Evolutionary conservation across 306 rosid genomes (phyloP), one percentile per base, ranked within the genome.

Genomic region (Leucaena leucocephala): DNA sequence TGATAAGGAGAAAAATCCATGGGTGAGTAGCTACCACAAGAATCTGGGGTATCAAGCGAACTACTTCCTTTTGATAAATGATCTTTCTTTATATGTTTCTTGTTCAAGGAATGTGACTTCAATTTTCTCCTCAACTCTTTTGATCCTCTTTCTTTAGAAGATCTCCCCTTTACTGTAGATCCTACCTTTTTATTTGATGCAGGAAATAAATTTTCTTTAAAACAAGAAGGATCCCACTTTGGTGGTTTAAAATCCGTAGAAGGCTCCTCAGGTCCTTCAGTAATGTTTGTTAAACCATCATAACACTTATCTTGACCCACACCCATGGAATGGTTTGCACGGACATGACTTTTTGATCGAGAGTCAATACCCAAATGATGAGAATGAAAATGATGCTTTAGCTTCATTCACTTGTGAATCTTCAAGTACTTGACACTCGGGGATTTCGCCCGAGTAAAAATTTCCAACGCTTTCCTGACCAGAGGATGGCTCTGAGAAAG

Each of bases 1-100:
- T 82, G 91, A 76, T 88, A 90, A 42, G 98, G 97, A 80, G 98
- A 95, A 84, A 91, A 91, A 80, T 93, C 98, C 98, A 93, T 93
- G 33, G 98, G 98, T 11, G 99, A 90, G 79, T 67, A 84, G 62
- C 82, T 61, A 71, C 89, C 92, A 82, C 85, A 79, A 76, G 93
- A 80, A 77, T 82, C 90, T 57, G 86, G 84, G 84, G 86, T 82
- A 81, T 85, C 82, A 42, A 43, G 76, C 49, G 83, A 83, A 80
- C 82, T 57, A 72, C 54, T 83, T 84, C 84, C 89, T 75, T 91
- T 81, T 33, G 84, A 79, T 77, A 74, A 69, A 55, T 82, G 78
- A 81, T 86, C 88, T 73, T 75, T 80, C 57, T 13, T 78, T 40
- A 57, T 74, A 57, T 71, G 80, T 70, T 86, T 88, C 88, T 88